A percentile compares a stretch with the other conserved stretches of the same genome.
These are phyloP conservation scores for Gilbertella persicaria DNA, from an alignment of 371 early-diverging fungal species.

Conservation along the genomic window DNA sequence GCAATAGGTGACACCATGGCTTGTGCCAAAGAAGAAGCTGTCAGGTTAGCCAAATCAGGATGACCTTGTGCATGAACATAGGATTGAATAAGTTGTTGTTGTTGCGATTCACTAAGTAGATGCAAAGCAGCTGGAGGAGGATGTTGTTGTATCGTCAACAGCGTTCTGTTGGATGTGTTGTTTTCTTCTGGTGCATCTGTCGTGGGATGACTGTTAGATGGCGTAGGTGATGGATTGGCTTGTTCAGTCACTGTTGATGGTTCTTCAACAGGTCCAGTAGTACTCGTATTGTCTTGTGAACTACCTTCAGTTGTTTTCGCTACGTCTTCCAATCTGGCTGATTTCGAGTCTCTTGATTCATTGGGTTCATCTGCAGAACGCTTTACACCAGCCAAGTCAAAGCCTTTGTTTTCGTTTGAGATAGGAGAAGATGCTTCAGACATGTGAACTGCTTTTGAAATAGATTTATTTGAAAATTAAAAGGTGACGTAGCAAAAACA, in stretches of 20 bases:
- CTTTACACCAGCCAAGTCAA: neutral
- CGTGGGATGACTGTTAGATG: no score
- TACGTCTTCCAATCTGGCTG: no score
- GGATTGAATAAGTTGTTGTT: conserved; percentile 43
- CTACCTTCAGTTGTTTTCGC: no score
- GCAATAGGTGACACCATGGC: conserved; percentile 55
- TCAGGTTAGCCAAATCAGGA: conserved; percentile 39
- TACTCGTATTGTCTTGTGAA: no score
- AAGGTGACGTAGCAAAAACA: neutral
- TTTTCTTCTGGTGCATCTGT: neutral
- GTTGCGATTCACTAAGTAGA: conserved; percentile 33
- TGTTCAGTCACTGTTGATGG: no score
- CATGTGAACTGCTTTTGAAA: neutral
- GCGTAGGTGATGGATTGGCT: no score
- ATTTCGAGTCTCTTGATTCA: no score
- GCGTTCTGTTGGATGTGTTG: conserved; percentile 3
- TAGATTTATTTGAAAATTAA: conserved; percentile 1
- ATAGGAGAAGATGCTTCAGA: neutral
- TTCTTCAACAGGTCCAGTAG: no score
- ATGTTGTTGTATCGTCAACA: conserved; percentile 8
- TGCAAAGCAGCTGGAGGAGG: conserved; percentile 24
- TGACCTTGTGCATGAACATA: conserved; percentile 50
- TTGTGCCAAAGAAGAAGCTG: conserved; percentile 52
- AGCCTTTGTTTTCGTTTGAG: neutral
- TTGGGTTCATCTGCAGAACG: no score